These are phyloP conservation scores for Penicillium sp. DNA, from an alignment of 2,329 filamentous ascomycete species.

Conservation along the genomic window DNA sequence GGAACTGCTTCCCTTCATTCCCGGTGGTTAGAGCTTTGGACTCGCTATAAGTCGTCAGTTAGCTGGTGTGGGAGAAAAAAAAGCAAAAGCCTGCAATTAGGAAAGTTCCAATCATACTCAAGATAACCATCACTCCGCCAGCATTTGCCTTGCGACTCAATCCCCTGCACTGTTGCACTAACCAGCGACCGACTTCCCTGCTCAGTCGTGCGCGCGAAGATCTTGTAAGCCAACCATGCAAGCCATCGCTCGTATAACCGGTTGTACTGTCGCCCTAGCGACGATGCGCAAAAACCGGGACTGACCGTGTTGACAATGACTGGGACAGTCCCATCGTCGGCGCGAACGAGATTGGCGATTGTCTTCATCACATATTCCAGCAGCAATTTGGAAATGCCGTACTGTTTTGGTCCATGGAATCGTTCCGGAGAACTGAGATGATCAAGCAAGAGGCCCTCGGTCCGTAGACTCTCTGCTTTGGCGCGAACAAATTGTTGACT, in stretches of 20 bases:
- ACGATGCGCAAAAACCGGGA: constrained; percentile 50
- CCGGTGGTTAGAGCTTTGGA: constrained; percentile 37
- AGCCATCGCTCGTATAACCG: constrained; percentile 39
- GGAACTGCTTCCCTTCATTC: constrained; percentile 40
- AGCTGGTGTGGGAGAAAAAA: constrained; percentile 8
- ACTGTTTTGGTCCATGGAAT: constrained; percentile 41
- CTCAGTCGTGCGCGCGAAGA: constrained; percentile 50
- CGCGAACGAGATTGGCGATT: constrained; percentile 36
- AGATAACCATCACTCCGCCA: constrained; percentile 48
- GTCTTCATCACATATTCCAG: constrained; percentile 48
- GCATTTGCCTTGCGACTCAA: constrained; percentile 49
- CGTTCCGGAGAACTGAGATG: constrained; percentile 36
- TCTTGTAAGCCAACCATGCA: constrained; percentile 38
- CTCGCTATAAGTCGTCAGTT: constrained; percentile 32
- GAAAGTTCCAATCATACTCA: constrained; percentile 31
- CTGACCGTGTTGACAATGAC: constrained; percentile 52
- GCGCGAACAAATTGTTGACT: constrained; percentile 46
- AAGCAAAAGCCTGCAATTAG: background rate
- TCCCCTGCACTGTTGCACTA: constrained; percentile 46
- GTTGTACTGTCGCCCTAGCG: constrained; percentile 46
- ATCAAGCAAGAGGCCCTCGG: constrained; percentile 36
- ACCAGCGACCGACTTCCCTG: constrained; percentile 50
- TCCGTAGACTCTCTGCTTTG: constrained; percentile 35
- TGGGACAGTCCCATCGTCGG: constrained; percentile 38
- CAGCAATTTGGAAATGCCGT: constrained; percentile 48